Base-by-base conservation (phyloP, 1,139 yeast species). In the Kodamaea sp. region DNA sequence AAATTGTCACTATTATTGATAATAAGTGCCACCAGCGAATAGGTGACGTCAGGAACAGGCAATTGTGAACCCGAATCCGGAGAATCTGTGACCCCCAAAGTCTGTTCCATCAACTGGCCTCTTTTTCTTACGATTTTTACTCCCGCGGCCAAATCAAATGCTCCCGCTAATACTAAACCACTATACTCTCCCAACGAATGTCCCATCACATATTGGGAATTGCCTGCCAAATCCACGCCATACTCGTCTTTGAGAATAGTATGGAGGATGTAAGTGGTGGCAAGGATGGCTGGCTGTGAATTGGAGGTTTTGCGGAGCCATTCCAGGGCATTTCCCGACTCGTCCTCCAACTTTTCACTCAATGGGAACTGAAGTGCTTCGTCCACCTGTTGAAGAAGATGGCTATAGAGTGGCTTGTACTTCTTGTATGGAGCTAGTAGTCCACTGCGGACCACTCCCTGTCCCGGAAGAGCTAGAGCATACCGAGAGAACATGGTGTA, bases 271-370 rank as follows among this genome's bases (percentile, higher is more conserved):
- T 60, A 64, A 3, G 80, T 66, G 6, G 78, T 59, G 3, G 76
- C 62, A 26, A 80, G 55, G 13, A 80, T 74, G 22, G 83, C 76
- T 1, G 85, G 85, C 57, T 80, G 86, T 11, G 84, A 83, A 48
- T 75, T 70, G 28, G 73, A 56, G 1, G 85, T 78, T 9, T 38
- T 38, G 11, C 30, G 15, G 14, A 42, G 30, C 51, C 51, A 47
- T 14, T 29, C 34, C 12, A 32, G 27, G 10, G 46, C 37, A 12
- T 35, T 24, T 7, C 28, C 31, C 13, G 28, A 28, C 16, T 28
- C 30, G 12, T 34, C 24, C 7, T 34, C 31, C 13, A 33, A 30
- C 21, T 26, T 46, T 3, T 42, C 29, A 15, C 70, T 57, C 51
- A 76, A 81, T 5, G 69, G 61, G 13, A 62, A 70, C n/a, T 69